These are phyloP conservation scores for Dillenia turbinata DNA, from an alignment of 164 flowering plant species.

Conservation along the genomic window DNA sequence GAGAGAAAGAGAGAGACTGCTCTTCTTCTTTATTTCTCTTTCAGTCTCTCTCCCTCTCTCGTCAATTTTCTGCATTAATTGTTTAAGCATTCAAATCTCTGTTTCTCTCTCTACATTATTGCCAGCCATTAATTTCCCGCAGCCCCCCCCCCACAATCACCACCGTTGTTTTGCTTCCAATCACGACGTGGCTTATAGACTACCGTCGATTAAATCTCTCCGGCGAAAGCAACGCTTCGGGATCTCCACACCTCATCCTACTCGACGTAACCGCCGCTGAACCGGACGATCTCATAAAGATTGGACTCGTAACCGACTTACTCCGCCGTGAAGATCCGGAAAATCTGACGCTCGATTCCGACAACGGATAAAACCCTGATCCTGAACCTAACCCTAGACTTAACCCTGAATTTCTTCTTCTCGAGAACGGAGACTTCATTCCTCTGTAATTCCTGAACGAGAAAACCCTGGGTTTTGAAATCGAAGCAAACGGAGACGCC, in stretches of 20 bases:
- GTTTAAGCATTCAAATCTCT: too few relatives aligned
- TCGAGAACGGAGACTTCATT: conserved; percentile 68
- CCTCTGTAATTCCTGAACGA: conserved; percentile 70
- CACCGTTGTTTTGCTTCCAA: conserved; percentile 21
- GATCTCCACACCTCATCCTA: conserved; percentile 89
- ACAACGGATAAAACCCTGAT: conserved; percentile 57
- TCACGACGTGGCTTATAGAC: conserved; percentile 7
- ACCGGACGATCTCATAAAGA: conserved; percentile 50
- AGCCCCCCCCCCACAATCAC: conserved; percentile 8
- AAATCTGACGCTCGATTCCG: conserved; percentile 58
- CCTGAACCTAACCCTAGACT: too few relatives aligned
- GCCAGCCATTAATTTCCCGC: too few relatives aligned
- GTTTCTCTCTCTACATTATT: too few relatives aligned
- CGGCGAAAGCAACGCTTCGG: conserved; percentile 91
- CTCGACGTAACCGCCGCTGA: conserved; percentile 55
- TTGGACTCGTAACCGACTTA: conserved; percentile 78
- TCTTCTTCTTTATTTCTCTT: too few relatives aligned
- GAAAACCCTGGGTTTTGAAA: conserved; percentile 65
- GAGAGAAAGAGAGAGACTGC: too few relatives aligned
- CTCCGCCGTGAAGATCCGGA: conserved; percentile 59
- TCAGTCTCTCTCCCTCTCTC: too few relatives aligned
- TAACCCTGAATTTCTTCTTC: conserved; percentile 33
- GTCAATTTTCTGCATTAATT: too few relatives aligned
- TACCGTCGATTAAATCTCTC: conserved; percentile 53
- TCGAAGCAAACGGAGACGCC: conserved; percentile 67